Evolutionary conservation across 768 basidiomycete genomes (phyloP).

Genomic region (Mycena rebaudengoi): DNA sequence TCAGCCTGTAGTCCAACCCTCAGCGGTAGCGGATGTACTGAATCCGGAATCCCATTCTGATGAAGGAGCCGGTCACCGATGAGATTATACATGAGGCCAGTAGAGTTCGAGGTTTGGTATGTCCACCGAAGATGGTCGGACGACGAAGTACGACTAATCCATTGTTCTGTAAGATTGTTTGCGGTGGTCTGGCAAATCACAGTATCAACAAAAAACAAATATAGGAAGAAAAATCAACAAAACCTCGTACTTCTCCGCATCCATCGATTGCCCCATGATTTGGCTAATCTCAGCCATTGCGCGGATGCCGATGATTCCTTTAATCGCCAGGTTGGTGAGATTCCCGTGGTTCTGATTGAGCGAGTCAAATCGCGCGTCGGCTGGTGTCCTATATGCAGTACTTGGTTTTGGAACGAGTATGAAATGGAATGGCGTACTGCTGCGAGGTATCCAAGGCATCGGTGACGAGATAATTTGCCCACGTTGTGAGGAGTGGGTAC

Average conservation of each 20-base stretch:
- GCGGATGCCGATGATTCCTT: conserved; percentile 63
- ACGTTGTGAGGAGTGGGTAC: conserved; percentile 56
- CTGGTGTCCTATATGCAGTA: not conserved
- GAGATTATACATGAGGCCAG: conserved; percentile 61
- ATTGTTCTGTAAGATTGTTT: not conserved
- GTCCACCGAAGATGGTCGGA: conserved; percentile 24
- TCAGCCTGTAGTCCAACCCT: conserved; percentile 5
- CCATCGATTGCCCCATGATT: conserved; percentile 35
- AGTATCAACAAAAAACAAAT: not conserved
- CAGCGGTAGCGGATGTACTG: conserved; percentile 4
- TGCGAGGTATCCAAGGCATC: conserved; percentile 47
- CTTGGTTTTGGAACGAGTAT: conserved; percentile 20
- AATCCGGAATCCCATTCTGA: conserved; percentile 44
- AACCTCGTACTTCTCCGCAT: conserved; percentile 39
- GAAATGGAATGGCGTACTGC: conserved; percentile 42
- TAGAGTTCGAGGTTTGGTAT: conserved; percentile 35
- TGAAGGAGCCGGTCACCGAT: conserved; percentile 57
- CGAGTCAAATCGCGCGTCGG: not conserved
- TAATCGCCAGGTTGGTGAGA: conserved; percentile 66
- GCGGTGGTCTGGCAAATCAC: not conserved
- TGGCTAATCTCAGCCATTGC: conserved; percentile 62
- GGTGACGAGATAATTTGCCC: conserved; percentile 58
- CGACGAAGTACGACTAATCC: conserved; percentile 14
- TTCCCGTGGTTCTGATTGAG: conserved; percentile 41
- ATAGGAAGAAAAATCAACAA: not conserved